Evolutionary conservation across 805 yeast genomes (phyloP), one percentile per base, ranked within the genome.

Genomic region (Candida parachauliodes): DNA sequence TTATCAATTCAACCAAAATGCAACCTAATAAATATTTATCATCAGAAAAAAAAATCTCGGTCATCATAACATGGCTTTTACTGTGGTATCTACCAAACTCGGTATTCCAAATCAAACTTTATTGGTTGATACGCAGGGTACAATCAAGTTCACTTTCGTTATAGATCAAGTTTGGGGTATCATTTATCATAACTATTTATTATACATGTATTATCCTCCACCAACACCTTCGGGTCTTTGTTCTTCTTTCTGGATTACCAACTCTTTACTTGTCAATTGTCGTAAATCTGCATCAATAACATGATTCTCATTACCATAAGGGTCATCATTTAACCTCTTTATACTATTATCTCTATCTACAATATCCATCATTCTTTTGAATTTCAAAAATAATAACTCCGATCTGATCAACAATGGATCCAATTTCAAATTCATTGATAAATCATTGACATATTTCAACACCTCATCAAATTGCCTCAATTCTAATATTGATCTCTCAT

Each of bases 361-460:
- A 24, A 88, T 72, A 38, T 79, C 85, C 39, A 89, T 76, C 72
- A 88, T 82, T 43, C 87, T 80, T 51, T 79, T 75, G 58, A 88
- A 93, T 46, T 84, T 77, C 46, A 86, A 69, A 53, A 88, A 93
- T 25, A 91, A 65, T 21, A 87, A 68, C 54, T 93, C 98, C 4
- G 94, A 81, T 28, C 96, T 70, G n/a, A 85, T 78, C 36, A 91
- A 69, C 30, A 88, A 64, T 47, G 86, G 94, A 32, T 83, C 77
- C 49, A 88, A 64, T 40, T 86, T 80, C 65, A 88, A 68, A 2
- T 80, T 74, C 68, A 83, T 83, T 34, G 87, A 79, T 42, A 93
- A 70, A 51, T 91, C 97, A 61, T 93, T 93, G 77, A 91, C 84
- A 56, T 84, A 93, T 63, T 85, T 88, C 52, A 93, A 72, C 18